Percentiles rank a stretch among this genome's conserved stretches.
Conservation (phyloP, 2,329 filamentous ascomycete genomes). For the Calonectria hawksworthii region DNA sequence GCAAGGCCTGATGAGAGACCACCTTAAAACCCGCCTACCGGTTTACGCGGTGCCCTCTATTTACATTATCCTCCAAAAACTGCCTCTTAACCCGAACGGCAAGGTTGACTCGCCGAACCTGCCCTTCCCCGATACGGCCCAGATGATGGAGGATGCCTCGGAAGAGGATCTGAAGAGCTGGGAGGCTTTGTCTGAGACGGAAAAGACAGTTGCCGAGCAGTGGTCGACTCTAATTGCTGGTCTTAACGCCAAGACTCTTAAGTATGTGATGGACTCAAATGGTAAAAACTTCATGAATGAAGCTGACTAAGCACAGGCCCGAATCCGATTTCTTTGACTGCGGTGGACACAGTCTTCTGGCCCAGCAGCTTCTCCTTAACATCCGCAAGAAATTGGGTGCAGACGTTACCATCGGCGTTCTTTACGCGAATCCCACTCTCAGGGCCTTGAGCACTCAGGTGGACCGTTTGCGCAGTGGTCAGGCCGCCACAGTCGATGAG, state of each 20-base stretch:
- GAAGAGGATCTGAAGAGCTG: constrained; percentile 65
- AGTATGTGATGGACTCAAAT: neutral
- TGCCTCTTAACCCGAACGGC: constrained; percentile 82
- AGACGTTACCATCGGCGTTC: constrained; percentile 49
- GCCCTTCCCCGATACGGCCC: constrained; percentile 83
- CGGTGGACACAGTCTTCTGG: constrained; percentile 66
- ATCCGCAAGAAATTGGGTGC: constrained; percentile 47
- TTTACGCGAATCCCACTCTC: constrained; percentile 43
- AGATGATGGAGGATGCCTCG: constrained; percentile 63
- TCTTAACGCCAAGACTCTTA: constrained; percentile 76
- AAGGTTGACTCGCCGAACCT: constrained; percentile 85
- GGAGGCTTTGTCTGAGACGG: constrained; percentile 54
- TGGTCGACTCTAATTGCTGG: constrained; percentile 81
- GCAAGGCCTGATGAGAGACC: constrained; percentile 59
- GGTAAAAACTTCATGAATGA: neutral
- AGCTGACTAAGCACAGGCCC: constrained; percentile 51
- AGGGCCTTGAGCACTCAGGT: constrained; percentile 40
- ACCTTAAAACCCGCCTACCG: constrained; percentile 44
- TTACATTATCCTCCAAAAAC: constrained; percentile 55
- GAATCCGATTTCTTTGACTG: constrained; percentile 54
- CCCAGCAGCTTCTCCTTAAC: constrained; percentile 81
- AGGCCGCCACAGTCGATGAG: constrained; percentile 12
- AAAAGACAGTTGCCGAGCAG: constrained; percentile 64
- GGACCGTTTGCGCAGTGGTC: constrained; percentile 47
- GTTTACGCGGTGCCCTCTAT: constrained; percentile 52